Conservation (phyloP, 176 grass and related monocot species). For the Phoenix dactylifera region DNA sequence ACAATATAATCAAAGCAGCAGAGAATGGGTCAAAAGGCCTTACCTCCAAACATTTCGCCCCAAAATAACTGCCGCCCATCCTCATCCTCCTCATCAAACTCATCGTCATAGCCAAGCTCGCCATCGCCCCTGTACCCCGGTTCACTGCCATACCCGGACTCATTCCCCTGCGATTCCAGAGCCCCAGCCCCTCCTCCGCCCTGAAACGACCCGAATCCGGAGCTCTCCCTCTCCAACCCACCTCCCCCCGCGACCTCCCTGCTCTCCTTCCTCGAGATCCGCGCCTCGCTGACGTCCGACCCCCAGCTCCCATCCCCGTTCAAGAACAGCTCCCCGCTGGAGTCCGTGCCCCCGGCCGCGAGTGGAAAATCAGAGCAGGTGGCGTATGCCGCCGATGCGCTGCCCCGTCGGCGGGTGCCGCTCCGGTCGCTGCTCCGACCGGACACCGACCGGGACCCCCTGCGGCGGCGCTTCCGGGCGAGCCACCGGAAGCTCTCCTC, state of each 20-base stretch:
- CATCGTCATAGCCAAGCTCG: slow-evolving; percentile 71
- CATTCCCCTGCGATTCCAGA: slow-evolving; percentile 31
- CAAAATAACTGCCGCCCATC: slow-evolving; percentile 61
- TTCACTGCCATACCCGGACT: slow-evolving; percentile 75
- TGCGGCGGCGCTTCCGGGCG: slow-evolving; percentile 49
- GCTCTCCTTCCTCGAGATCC: slow-evolving; percentile 23
- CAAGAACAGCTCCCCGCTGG: slow-evolving; percentile 59
- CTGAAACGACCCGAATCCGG: slow-evolving; percentile 30
- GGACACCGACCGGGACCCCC: slow-evolving; percentile 56
- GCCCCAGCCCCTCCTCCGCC: neutral
- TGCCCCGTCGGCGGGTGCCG: slow-evolving; percentile 23
- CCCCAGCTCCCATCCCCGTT: slow-evolving; percentile 36
- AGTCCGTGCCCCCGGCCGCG: slow-evolving; percentile 56
- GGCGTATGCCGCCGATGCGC: slow-evolving; percentile 24
- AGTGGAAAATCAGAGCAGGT: slow-evolving; percentile 79
- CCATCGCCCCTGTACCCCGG: slow-evolving; percentile 71
- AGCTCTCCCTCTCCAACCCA: slow-evolving; percentile 33
- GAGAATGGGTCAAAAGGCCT: neutral
- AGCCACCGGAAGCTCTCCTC: slow-evolving; percentile 59
- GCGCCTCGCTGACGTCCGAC: slow-evolving; percentile 63
- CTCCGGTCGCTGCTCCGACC: slow-evolving; percentile 73
- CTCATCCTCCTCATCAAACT: slow-evolving; percentile 68
- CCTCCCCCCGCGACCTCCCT: neutral
- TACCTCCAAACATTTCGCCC: slow-evolving; percentile 60
- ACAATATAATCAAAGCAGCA: slow-evolving; percentile 1